phyloP scores from a whole-genome alignment of 192 early-diverging fungal genomes.

The Podila epicladia region DNA sequence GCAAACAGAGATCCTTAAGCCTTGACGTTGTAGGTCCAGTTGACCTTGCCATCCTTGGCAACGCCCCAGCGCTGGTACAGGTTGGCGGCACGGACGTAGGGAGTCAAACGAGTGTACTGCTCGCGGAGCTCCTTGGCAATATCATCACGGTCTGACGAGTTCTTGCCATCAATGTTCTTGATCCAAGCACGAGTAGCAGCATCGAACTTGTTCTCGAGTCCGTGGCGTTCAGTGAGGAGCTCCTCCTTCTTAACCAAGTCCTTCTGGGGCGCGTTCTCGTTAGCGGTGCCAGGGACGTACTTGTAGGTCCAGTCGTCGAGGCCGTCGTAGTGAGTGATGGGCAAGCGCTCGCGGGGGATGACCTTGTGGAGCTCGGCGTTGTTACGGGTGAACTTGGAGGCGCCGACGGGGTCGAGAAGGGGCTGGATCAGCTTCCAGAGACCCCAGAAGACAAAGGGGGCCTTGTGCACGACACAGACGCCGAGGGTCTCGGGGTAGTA shows the following conservation, averaged over 20 bases:
- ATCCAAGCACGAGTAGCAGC: slow-evolving; percentile 59
- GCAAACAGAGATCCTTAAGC: not conserved
- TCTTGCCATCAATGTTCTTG: slow-evolving; percentile 53
- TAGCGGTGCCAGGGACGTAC: slow-evolving; percentile 46
- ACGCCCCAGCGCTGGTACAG: slow-evolving; percentile 56
- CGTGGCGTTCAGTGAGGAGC: slow-evolving; percentile 33
- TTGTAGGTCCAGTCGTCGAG: slow-evolving; percentile 61
- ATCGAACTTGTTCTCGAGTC: slow-evolving; percentile 58
- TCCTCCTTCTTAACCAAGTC: slow-evolving; percentile 50
- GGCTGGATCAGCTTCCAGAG: slow-evolving; percentile 88
- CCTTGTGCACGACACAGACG: slow-evolving; percentile 81
- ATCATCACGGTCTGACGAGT: slow-evolving; percentile 50
- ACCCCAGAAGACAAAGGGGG: slow-evolving; percentile 90
- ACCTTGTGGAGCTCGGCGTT: slow-evolving; percentile 71
- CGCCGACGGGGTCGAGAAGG: slow-evolving; percentile 91
- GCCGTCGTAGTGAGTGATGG: slow-evolving; percentile 72
- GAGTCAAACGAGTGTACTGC: slow-evolving; percentile 58
- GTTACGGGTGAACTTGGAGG: slow-evolving; percentile 78
- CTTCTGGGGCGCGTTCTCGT: slow-evolving; percentile 54
- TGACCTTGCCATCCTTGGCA: slow-evolving; percentile 38
- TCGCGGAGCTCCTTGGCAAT: slow-evolving; percentile 54
- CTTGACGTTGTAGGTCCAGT: slow-evolving; percentile 52
- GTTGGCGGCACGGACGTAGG: slow-evolving; percentile 58
- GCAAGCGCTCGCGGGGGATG: slow-evolving; percentile 70
- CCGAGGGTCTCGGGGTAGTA: slow-evolving; percentile 95